Conservation (phyloP, 176 grass and related monocot species). For the Coix lacrymajobi region DNA sequence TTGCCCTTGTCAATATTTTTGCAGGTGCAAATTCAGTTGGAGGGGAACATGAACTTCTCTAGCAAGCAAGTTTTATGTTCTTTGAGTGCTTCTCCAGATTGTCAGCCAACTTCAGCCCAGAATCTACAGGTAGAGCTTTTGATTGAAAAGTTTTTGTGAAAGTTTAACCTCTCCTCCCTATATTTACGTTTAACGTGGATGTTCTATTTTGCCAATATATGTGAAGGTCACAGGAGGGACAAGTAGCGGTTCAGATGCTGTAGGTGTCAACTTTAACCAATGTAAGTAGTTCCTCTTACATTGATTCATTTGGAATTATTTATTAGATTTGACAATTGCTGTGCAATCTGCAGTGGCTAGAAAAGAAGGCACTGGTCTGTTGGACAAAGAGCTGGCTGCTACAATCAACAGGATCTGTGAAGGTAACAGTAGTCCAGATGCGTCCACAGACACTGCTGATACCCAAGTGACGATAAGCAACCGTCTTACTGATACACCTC, state of each 20-base stretch:
- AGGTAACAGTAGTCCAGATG: neutral
- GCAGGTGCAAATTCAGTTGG: conserved; percentile 23
- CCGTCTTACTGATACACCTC: neutral
- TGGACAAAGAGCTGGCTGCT: neutral
- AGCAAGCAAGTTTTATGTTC: conserved; percentile 12
- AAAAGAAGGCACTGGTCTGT: conserved; percentile 2
- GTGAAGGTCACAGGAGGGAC: conserved; percentile 23
- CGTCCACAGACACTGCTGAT: neutral
- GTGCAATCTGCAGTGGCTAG: conserved; percentile 37
- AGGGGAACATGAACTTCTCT: neutral
- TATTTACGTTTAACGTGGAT: conserved; percentile 11
- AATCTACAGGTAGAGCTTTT: neutral
- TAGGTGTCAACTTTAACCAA: conserved; percentile 21
- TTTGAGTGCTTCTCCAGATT: neutral
- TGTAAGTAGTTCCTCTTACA: conserved; percentile 23
- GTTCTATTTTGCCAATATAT: conserved; percentile 15
- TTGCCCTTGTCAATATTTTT: neutral
- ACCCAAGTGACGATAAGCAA: neutral
- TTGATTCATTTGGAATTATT: neutral
- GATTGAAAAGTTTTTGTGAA: neutral
- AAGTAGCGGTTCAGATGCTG: neutral
- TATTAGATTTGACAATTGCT: conserved; percentile 3
- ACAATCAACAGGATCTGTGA: neutral
- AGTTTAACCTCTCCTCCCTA: neutral
- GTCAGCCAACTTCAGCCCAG: neutral